These are phyloP conservation scores for Tirmania nivea DNA, from an alignment of 495 filamentous ascomycete species.

Conservation along the genomic window DNA sequence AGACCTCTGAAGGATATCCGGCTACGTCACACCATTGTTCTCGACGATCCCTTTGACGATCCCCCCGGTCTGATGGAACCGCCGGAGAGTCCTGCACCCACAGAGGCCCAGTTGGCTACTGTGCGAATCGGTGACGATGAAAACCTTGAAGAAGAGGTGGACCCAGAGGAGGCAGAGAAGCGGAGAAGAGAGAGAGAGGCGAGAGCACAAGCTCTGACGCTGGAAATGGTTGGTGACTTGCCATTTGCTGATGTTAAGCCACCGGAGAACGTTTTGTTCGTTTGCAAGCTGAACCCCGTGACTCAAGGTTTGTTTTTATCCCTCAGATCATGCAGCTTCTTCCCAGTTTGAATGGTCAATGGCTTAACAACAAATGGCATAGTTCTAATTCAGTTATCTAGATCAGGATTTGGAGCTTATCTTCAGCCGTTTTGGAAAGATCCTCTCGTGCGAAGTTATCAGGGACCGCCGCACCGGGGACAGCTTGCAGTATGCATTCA, in stretches of 20 bases:
- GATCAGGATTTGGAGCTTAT: conserved; percentile 89
- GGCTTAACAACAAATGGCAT: too few species aligned
- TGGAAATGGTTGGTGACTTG: conserved; percentile 95
- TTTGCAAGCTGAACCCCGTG: conserved; percentile 95
- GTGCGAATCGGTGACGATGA: conserved; percentile 84
- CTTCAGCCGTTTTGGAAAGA: conserved; percentile 90
- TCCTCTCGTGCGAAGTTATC: conserved; percentile 89
- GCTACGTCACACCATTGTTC: conserved; percentile 69
- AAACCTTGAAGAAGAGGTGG: conserved; percentile 42
- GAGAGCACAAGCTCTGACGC: conserved; percentile 74
- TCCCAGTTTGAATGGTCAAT: background rate
- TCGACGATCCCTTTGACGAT: conserved; percentile 77
- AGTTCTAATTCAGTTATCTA: conserved; percentile 7
- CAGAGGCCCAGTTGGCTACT: conserved; percentile 67
- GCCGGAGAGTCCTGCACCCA: conserved; percentile 57
- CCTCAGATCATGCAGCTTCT: background rate
- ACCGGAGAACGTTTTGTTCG: conserved; percentile 90
- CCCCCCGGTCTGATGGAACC: conserved; percentile 54
- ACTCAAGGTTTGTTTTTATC: conserved; percentile 39
- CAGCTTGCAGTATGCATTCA: conserved; percentile 91
- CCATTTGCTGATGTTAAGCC: conserved; percentile 97
- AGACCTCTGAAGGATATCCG: conserved; percentile 78
- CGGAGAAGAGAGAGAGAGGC: conserved; percentile 74
- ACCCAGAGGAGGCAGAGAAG: conserved; percentile 58
- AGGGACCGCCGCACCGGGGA: conserved; percentile 85